These are phyloP conservation scores for Ustilago xerochloae DNA, from an alignment of 1,284 basidiomycete species.

Conservation along the genomic window DNA sequence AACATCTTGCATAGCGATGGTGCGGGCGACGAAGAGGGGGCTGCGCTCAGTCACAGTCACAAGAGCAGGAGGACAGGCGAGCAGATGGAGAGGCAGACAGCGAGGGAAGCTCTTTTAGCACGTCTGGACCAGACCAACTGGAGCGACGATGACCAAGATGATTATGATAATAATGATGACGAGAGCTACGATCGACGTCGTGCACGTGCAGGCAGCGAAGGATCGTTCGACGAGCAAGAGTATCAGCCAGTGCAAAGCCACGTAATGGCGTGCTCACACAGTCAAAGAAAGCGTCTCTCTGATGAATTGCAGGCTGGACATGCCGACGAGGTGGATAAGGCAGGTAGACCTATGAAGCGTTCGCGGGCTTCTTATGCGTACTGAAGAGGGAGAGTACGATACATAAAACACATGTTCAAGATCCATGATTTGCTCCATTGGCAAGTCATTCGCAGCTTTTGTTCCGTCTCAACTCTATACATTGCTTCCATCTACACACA, in stretches of 20 bases:
- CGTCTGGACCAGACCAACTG: conserved; percentile 47
- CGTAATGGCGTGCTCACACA: conserved; percentile 5
- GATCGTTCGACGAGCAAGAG: conserved; percentile 8
- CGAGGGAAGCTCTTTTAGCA: conserved; percentile 35
- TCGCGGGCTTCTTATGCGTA: conserved; percentile 37
- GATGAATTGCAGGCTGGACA: conserved; percentile 30
- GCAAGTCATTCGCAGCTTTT: neutral
- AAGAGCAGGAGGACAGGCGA: neutral
- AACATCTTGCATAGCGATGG: conserved; percentile 4
- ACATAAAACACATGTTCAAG: neutral
- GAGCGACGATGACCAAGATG: conserved; percentile 51
- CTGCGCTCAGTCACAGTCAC: neutral
- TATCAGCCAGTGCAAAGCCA: neutral
- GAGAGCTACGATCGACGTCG: neutral
- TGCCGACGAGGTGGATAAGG: conserved; percentile 17
- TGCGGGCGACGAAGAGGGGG: neutral
- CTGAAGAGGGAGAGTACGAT: neutral
- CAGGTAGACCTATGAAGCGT: conserved; percentile 30
- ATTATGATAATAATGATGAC: conserved; percentile 8
- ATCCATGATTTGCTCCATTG: neutral
- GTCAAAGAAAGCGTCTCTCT: conserved; percentile 20
- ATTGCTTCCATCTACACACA: neutral
- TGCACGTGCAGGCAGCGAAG: conserved; percentile 11
- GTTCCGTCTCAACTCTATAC: neutral
- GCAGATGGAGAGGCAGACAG: conserved; percentile 8